Conservation (phyloP, 495 filamentous ascomycete genomes). For the Astrothelium macrocarpum region DNA sequence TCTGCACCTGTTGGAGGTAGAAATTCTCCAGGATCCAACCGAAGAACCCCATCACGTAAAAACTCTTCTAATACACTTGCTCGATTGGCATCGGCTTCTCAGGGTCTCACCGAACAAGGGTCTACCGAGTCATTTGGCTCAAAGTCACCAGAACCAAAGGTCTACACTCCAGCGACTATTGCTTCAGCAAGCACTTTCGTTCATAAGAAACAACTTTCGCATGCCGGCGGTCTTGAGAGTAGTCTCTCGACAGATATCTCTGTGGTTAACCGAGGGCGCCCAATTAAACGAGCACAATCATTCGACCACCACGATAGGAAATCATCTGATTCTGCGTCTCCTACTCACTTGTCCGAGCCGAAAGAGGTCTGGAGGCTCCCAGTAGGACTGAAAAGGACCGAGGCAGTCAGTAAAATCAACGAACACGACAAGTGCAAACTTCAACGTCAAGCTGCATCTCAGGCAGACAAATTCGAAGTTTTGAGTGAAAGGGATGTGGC, state of each 20-base stretch:
- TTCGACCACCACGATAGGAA: conserved; percentile 15
- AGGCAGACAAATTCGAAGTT: conserved; percentile 58
- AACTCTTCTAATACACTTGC: background rate
- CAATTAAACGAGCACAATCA: conserved; percentile 38
- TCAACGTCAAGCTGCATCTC: conserved; percentile 52
- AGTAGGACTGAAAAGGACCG: conserved; percentile 43
- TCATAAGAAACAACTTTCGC: conserved; percentile 45
- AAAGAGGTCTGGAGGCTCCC: conserved; percentile 40
- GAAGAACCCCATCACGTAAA: background rate
- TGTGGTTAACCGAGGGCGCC: conserved; percentile 51
- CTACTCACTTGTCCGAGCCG: conserved; percentile 16
- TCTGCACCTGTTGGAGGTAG: background rate
- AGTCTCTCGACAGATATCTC: conserved; percentile 21
- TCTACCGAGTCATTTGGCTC: background rate
- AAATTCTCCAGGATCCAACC: conserved; percentile 6
- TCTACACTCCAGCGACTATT: conserved; percentile 13
- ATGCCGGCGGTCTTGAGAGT: conserved; percentile 24
- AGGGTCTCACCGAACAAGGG: background rate
- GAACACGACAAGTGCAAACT: conserved; percentile 44
- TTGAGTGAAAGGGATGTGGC: conserved; percentile 59
- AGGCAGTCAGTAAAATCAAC: conserved; percentile 40
- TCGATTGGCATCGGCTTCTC: background rate
- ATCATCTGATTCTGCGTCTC: conserved; percentile 26
- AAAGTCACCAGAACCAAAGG: conserved; percentile 8
- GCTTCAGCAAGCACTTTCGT: conserved; percentile 11